Conservation (phyloP, 1,139 yeast genomes). For the Hemisphaericaspora lyxosophila region DNA sequence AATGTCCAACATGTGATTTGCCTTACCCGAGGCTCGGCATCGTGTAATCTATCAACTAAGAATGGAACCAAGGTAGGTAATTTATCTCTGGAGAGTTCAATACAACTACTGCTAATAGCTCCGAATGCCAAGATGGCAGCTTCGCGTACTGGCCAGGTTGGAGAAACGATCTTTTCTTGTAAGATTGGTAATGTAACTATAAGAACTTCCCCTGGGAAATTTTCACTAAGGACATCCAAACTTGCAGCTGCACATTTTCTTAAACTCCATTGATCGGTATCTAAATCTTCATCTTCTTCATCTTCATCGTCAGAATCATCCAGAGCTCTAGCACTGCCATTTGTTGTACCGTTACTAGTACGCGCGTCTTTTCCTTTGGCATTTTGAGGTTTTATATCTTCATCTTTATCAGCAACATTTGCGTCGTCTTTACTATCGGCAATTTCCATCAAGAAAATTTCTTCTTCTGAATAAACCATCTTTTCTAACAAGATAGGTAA, state of each 20-base stretch:
- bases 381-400: conserved; percentile 80
- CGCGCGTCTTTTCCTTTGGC: conserved; percentile 72
- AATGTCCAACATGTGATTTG: conserved; percentile 96
- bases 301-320: conserved; percentile 52
- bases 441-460: conserved; percentile 65
- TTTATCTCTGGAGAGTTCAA: conserved; percentile 67
- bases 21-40: conserved; percentile 79
- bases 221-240: conserved; percentile 73
- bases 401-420: conserved; percentile 70
- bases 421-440: conserved; percentile 73
- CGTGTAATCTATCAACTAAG: conserved; percentile 74
- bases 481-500: conserved; percentile 74
- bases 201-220: conserved; percentile 67
- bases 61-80: conserved; percentile 83
- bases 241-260: conserved; percentile 95
- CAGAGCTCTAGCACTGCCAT: conserved; percentile 14
- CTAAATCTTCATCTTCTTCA: conserved; percentile 63
- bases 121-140: conserved; percentile 94
- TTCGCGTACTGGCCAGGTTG: conserved; percentile 86
- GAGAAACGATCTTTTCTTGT: conserved; percentile 65
- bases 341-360: conserved; percentile 6
- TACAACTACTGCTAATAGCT: conserved; percentile 88
- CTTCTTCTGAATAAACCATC: conserved; percentile 89
- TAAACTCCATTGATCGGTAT: conserved; percentile 79
- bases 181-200: conserved; percentile 70